Percentiles rank a stretch among this genome's conserved stretches.
These are phyloP conservation scores for Magnusiomyces paraingens DNA, from an alignment of 1,139 yeast species.

Conservation along the genomic window DNA sequence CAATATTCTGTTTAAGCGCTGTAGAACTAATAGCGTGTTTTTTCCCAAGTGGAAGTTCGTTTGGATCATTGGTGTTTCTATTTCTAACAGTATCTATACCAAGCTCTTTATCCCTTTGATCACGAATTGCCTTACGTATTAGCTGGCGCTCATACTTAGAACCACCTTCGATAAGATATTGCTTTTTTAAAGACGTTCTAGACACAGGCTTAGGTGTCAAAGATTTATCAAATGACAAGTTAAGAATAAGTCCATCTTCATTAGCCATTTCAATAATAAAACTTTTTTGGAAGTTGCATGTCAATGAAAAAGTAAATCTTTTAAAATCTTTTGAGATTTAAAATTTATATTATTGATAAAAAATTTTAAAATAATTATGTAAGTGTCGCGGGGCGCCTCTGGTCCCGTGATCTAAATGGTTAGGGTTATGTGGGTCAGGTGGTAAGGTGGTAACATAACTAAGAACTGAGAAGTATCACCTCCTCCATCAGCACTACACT, in stretches of 20 bases:
- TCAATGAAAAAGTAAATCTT: not conserved
- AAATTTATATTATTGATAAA: not conserved
- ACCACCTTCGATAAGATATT: constrained; percentile 15
- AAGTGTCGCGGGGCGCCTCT: too few relatives aligned
- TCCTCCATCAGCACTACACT: too few relatives aligned
- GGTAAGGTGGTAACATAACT: too few relatives aligned
- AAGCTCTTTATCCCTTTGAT: constrained; percentile 10
- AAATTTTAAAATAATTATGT: not conserved
- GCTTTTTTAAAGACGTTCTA: constrained; percentile 5
- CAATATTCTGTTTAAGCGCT: too few relatives aligned
- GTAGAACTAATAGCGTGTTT: not conserved
- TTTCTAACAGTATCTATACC: constrained; percentile 11
- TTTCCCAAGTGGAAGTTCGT: constrained; percentile 4
- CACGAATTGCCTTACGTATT: constrained; percentile 15
- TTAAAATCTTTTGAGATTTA: not conserved
- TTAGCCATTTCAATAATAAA: constrained; percentile 5
- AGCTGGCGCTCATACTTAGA: constrained; percentile 16
- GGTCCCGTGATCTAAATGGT: too few relatives aligned
- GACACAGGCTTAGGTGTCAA: constrained; percentile 7
- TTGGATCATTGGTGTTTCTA: constrained; percentile 3
- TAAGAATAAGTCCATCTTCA: constrained; percentile 16
- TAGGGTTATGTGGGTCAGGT: too few relatives aligned
- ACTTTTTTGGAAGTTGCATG: not conserved
- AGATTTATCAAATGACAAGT: constrained; percentile 15
- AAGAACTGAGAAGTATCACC: too few relatives aligned